phyloP scores from a whole-genome alignment of 2,329 filamentous ascomycete genomes.

The Exophiala phaeomuriformis region DNA sequence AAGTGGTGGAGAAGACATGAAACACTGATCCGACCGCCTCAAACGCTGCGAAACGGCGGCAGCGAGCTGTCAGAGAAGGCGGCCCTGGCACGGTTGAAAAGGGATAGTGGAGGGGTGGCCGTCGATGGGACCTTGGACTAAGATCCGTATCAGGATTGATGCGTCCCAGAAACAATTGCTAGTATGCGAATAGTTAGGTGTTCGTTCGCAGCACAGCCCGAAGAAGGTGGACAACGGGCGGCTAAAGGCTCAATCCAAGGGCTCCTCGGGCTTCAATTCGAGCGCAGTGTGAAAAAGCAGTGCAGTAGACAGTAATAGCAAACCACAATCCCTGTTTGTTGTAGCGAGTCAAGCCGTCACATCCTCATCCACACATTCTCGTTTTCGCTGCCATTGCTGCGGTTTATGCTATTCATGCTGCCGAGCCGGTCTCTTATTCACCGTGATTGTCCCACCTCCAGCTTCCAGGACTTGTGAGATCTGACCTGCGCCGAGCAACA shows the following conservation, averaged over 20 bases:
- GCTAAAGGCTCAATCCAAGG: slow-evolving; percentile 14
- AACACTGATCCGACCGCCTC: slow-evolving; percentile 23
- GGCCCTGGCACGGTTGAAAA: slow-evolving; percentile 1
- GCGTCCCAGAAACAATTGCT: no score
- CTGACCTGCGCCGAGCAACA: background rate
- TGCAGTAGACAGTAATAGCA: background rate
- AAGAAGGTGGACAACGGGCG: slow-evolving; percentile 10
- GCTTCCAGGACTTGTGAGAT: background rate
- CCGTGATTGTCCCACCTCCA: background rate
- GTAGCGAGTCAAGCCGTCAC: slow-evolving; percentile 1
- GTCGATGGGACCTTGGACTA: background rate
- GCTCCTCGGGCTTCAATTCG: slow-evolving; percentile 16
- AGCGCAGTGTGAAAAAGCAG: slow-evolving; percentile 10
- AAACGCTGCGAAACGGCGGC: slow-evolving; percentile 1
- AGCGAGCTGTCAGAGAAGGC: slow-evolving; percentile 9
- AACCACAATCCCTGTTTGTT: slow-evolving; percentile 1
- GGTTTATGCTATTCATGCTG: no score
- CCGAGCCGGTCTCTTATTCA: background rate
- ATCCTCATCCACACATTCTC: background rate
- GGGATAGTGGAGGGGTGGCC: background rate
- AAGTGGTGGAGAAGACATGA: slow-evolving; percentile 10
- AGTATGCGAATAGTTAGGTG: background rate
- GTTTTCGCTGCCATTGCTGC: no score
- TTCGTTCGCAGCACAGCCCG: slow-evolving; percentile 1
- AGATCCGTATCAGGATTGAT: no score